These are phyloP conservation scores for Phytophthora megakarya DNA, from an alignment of 352 stramenopile genomes.

Conservation along the genomic window DNA sequence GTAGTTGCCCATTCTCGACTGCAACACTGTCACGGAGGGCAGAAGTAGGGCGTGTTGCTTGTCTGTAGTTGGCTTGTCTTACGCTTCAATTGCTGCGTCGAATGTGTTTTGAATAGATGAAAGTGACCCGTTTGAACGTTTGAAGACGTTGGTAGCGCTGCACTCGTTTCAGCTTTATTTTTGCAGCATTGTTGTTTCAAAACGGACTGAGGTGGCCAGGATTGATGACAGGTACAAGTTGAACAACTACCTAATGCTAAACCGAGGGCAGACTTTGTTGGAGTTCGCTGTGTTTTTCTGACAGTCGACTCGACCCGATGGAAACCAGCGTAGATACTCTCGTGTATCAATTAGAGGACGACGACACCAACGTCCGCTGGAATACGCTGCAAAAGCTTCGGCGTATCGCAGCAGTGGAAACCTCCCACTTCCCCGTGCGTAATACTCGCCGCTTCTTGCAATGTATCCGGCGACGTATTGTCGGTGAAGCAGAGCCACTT, in stretches of 20 bases:
- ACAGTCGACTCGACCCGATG: slow-evolving; percentile 31
- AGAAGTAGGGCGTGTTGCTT: slow-evolving; percentile 20
- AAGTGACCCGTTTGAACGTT: slow-evolving; percentile 14
- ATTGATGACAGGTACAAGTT: slow-evolving; percentile 18
- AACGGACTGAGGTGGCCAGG: slow-evolving; percentile 25
- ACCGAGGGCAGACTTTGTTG: slow-evolving; percentile 5
- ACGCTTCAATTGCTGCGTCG: slow-evolving; percentile 3
- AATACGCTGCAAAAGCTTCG: slow-evolving; percentile 67
- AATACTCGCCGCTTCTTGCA: slow-evolving; percentile 78
- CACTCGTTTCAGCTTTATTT: slow-evolving; percentile 34
- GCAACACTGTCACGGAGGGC: slow-evolving; percentile 2
- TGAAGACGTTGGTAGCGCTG: slow-evolving; percentile 6
- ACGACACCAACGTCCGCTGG: slow-evolving; percentile 56
- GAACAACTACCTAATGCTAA: slow-evolving; percentile 26
- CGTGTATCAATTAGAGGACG: slow-evolving; percentile 82
- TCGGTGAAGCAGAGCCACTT: slow-evolving; percentile 40
- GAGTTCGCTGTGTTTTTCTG: slow-evolving; percentile 22
- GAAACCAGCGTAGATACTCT: slow-evolving; percentile 70
- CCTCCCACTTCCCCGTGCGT: slow-evolving; percentile 66
- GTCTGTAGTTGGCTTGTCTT: slow-evolving; percentile 19
- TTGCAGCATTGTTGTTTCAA: slow-evolving; percentile 26
- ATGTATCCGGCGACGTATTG: slow-evolving; percentile 61
- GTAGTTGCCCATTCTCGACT: slow-evolving; percentile 15
- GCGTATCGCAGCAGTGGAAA: slow-evolving; percentile 68
- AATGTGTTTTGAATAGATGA: slow-evolving; percentile 36